A percentile compares a stretch with the other conserved stretches of the same genome.
phyloP scores from a whole-genome alignment of 164 flowering plant genomes.

The Magnolia kwangsiensis region DNA sequence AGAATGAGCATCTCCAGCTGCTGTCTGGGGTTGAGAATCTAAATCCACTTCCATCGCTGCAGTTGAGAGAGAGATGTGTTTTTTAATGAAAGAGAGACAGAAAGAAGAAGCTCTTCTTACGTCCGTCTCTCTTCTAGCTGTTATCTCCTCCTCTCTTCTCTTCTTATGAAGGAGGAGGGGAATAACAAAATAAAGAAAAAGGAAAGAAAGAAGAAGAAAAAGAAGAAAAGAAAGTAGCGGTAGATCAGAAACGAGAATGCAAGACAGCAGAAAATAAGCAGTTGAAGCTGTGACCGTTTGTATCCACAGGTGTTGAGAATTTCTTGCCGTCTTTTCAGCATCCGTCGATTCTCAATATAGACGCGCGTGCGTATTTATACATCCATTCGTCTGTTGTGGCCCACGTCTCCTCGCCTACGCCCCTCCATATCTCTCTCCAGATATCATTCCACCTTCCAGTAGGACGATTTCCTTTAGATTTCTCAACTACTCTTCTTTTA shows the following conservation, averaged over 20 bases:
- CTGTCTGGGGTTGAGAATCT: background rate
- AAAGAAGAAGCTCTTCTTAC: background rate
- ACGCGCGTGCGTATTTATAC: no score
- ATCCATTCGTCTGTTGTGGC: no score
- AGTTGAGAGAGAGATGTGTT: background rate
- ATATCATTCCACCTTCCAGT: no score
- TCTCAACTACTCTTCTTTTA: no score
- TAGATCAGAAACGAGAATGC: background rate
- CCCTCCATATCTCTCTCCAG: no score
- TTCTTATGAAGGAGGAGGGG: background rate
- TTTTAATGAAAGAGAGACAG: background rate
- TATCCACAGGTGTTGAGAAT: background rate
- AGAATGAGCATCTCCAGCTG: constrained; percentile 4
- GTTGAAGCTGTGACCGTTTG: background rate
- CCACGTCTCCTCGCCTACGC: no score
- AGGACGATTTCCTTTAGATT: no score
- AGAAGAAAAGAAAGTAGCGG: background rate
- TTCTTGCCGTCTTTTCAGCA: background rate
- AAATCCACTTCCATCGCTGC: background rate
- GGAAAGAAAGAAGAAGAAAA: no score
- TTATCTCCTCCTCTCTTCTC: background rate
- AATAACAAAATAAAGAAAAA: background rate
- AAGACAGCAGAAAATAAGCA: background rate
- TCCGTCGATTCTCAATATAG: no score
- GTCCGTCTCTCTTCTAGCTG: background rate